These are phyloP conservation scores for Cladophialophora immunda DNA, from an alignment of 2,329 filamentous ascomycete genomes.

Conservation along the genomic window DNA sequence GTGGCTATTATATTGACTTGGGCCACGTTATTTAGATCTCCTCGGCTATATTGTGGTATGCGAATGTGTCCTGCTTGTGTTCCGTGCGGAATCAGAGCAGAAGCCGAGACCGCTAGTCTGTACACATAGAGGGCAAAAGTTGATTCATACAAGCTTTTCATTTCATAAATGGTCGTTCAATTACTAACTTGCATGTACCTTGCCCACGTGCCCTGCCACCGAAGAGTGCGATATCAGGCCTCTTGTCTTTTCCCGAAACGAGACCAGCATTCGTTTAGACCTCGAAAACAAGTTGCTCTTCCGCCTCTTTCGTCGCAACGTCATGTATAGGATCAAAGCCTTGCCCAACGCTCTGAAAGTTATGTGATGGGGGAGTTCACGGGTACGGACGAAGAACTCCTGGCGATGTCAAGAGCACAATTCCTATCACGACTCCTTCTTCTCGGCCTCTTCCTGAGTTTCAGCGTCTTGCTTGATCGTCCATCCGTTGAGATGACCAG, in stretches of 20 bases:
- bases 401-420: not conserved
- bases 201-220: not conserved
- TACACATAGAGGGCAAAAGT: not conserved
- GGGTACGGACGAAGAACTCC: not conserved
- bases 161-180: not conserved
- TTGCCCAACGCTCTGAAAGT: not conserved
- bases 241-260: not conserved
- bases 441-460: constrained; percentile 11
- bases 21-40: too few relatives aligned
- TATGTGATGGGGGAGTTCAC: not conserved
- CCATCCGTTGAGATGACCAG: constrained; percentile 75
- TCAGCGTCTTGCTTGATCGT: constrained; percentile 53
- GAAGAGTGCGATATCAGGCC: not conserved
- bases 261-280: not conserved
- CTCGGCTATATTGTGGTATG: too few relatives aligned
- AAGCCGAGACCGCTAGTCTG: too few relatives aligned
- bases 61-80: too few relatives aligned
- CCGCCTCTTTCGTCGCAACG: not conserved
- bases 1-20: too few relatives aligned
- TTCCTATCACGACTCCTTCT: constrained; percentile 13
- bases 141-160: not conserved
- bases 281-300: not conserved
- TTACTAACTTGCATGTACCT: not conserved
- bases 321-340: not conserved
- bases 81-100: too few relatives aligned